Conservation (phyloP, 1,284 basidiomycete species). For the Microbotryum lychnidis-dioicae region DNA sequence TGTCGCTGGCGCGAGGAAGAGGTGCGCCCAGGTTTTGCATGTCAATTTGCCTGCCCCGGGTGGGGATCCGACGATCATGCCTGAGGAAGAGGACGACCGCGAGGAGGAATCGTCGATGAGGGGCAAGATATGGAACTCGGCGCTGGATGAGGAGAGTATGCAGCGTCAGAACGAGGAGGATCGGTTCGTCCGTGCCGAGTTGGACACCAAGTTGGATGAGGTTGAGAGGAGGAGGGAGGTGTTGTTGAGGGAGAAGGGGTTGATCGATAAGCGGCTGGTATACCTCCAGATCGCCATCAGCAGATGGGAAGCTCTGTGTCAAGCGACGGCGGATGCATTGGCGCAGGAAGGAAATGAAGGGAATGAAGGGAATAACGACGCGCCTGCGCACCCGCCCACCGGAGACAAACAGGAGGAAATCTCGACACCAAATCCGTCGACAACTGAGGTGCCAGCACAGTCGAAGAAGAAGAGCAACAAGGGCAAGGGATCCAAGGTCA, state of each 20-base stretch:
- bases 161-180: constrained; percentile 4
- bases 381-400: neutral
- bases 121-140: neutral
- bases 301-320: constrained; percentile 29
- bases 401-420: neutral
- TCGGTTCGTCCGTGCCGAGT: neutral
- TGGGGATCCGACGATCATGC: neutral
- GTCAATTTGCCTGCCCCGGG: neutral
- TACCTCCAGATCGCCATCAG: constrained; percentile 22
- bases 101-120: neutral
- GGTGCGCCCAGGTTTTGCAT: neutral
- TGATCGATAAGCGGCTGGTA: constrained; percentile 11
- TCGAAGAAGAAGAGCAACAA: neutral
- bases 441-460: neutral
- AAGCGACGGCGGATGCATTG: constrained; percentile 22
- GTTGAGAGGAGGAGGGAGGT: neutral
- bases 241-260: constrained; percentile 5
- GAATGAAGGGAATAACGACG: neutral
- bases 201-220: constrained; percentile 2
- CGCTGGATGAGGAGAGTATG: neutral
- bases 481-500: neutral
- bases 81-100: no score
- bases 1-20: constrained; percentile 22
- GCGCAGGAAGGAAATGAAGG: constrained; percentile 6
- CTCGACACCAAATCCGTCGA: neutral